phyloP scores from a whole-genome alignment of 352 stramenopile species.

The Pythium dissimile region DNA sequence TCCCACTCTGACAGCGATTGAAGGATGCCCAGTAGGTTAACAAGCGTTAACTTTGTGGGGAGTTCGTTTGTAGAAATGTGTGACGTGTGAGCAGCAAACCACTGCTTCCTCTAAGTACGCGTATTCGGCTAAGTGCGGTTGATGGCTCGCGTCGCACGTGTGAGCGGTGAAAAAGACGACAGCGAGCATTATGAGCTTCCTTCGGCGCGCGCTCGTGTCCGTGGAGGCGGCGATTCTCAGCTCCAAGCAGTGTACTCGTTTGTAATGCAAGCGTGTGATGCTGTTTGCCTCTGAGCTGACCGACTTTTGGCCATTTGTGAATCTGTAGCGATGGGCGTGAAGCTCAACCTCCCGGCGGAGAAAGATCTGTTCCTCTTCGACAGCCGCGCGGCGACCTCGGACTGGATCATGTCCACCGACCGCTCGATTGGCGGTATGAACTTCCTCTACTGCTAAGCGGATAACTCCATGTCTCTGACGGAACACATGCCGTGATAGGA shows the following conservation, averaged over 20 bases:
- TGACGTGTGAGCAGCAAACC: slow-evolving; percentile 1
- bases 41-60: slow-evolving; percentile 7
- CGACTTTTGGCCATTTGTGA: not conserved
- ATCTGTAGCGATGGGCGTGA: slow-evolving; percentile 68
- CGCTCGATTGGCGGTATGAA: slow-evolving; percentile 69
- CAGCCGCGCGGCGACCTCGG: slow-evolving; percentile 36
- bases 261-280: too few relatives aligned
- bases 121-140: not conserved
- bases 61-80: not conserved
- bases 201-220: slow-evolving; percentile 62
- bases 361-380: slow-evolving; percentile 79
- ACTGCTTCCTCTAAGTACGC: slow-evolving; percentile 9
- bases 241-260: slow-evolving; percentile 85
- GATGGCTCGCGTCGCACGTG: slow-evolving; percentile 6
- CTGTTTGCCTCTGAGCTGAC: too few relatives aligned
- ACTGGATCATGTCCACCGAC: slow-evolving; percentile 77
- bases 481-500: too few relatives aligned
- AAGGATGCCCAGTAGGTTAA: slow-evolving; percentile 2
- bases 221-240: slow-evolving; percentile 73
- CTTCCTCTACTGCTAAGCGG: not conserved
- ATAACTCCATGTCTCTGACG: not conserved
- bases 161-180: not conserved
- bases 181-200: slow-evolving; percentile 57
- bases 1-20: not conserved
- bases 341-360: slow-evolving; percentile 70